Percentiles rank a stretch among this genome's conserved stretches.
Evolutionary conservation across 1,284 basidiomycete genomes (phyloP).

Genomic region (Termitomyces sp.): DNA sequence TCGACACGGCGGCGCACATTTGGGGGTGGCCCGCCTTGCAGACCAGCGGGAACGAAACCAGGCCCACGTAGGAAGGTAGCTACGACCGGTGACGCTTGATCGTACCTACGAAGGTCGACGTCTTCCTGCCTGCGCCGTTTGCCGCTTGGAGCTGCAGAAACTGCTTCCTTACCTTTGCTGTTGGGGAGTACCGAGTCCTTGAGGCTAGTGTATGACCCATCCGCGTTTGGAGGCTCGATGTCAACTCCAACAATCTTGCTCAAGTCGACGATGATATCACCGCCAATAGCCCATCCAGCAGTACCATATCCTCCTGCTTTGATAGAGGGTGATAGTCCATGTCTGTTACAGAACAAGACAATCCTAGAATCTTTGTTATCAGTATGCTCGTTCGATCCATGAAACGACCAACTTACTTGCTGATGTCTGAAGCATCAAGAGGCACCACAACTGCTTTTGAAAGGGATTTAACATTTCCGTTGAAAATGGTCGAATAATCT

Average conservation of each 20-base stretch:
- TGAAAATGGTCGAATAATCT: constrained; percentile 66
- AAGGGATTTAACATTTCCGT: constrained; percentile 62
- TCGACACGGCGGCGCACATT: constrained; percentile 41
- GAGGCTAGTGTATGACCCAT: constrained; percentile 53
- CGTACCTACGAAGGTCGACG: constrained; percentile 44
- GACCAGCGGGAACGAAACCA: constrained; percentile 15
- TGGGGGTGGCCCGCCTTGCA: constrained; percentile 33
- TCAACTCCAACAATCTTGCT: constrained; percentile 60
- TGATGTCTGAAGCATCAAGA: constrained; percentile 68
- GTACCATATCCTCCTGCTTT: constrained; percentile 88
- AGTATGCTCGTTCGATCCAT: constrained; percentile 5
- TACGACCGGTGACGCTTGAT: constrained; percentile 47
- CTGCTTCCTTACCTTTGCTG: constrained; percentile 49
- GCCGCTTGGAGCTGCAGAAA: constrained; percentile 22
- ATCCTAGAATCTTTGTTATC: constrained; percentile 37
- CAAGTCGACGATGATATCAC: constrained; percentile 79
- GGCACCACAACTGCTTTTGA: constrained; percentile 65
- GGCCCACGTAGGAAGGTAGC: constrained; percentile 50
- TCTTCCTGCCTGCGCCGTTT: constrained; percentile 59
- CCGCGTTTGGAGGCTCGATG: constrained; percentile 53
- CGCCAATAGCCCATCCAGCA: constrained; percentile 73
- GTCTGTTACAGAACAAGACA: constrained; percentile 63
- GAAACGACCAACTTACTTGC: constrained; percentile 45
- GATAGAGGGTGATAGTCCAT: constrained; percentile 72
- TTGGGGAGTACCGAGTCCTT: constrained; percentile 43